These are phyloP conservation scores for Bolboschoenus planiculmis DNA, from an alignment of 176 grass and related monocot species.

Conservation along the genomic window DNA sequence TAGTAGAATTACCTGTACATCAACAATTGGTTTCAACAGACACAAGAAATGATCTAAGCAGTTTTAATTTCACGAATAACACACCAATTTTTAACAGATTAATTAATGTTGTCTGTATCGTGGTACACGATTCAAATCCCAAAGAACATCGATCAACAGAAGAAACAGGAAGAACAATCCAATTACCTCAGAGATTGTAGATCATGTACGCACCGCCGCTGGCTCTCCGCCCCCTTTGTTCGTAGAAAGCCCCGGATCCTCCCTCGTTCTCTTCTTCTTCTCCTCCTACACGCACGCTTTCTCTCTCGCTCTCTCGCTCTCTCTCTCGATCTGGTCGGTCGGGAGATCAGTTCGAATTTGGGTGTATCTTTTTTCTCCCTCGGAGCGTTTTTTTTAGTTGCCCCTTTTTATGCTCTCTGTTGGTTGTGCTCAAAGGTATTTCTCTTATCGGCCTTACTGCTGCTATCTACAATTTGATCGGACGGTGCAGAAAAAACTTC, in stretches of 20 bases:
- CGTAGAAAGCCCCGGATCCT: background rate
- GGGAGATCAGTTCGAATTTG: too few species aligned
- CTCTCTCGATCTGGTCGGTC: background rate
- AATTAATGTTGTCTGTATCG: background rate
- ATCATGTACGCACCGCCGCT: background rate
- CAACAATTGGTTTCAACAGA: too few species aligned
- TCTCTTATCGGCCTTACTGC: too few species aligned
- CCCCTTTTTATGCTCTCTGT: too few species aligned
- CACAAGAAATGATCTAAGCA: background rate
- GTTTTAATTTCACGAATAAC: background rate
- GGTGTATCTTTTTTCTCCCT: too few species aligned
- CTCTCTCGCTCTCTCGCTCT: background rate
- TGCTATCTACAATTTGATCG: too few species aligned
- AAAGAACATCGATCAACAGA: background rate
- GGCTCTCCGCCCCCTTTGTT: background rate
- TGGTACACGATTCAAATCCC: background rate
- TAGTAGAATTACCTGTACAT: background rate
- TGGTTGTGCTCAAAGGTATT: too few species aligned
- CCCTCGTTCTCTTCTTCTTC: too few species aligned
- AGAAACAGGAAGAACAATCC: background rate
- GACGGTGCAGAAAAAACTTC: too few species aligned
- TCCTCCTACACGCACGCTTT: background rate
- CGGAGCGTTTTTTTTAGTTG: too few species aligned
- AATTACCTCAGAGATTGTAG: background rate
- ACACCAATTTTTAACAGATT: background rate